A percentile compares a stretch with the other conserved stretches of the same genome.
These are phyloP conservation scores for Candida yuanshanica DNA, from an alignment of 805 yeast species.

Conservation along the genomic window DNA sequence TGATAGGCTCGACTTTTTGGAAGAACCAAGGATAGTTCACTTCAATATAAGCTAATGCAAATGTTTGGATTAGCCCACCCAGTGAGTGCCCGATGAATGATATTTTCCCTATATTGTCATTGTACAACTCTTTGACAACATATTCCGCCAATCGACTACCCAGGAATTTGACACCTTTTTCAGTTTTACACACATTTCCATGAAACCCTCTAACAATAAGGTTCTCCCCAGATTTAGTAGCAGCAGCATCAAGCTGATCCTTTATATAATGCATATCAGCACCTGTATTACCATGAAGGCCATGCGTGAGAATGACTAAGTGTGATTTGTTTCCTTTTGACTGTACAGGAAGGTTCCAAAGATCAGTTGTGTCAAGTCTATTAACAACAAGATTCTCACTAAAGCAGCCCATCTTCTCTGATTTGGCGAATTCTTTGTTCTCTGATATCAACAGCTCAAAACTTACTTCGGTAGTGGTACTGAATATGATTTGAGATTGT, in stretches of 20 bases:
- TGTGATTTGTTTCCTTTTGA: constrained; percentile 43
- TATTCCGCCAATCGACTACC: constrained; percentile 70
- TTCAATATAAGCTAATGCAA: constrained; percentile 67
- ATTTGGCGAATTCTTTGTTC: constrained; percentile 24
- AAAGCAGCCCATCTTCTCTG: constrained; percentile 28
- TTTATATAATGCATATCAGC: constrained; percentile 72
- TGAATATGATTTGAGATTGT: constrained; percentile 65
- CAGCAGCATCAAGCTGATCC: constrained; percentile 52
- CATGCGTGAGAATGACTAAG: constrained; percentile 69
- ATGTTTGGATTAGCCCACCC: constrained; percentile 75
- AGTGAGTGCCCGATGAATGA: constrained; percentile 77
- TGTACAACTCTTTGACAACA: constrained; percentile 43
- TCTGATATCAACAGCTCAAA: constrained; percentile 56
- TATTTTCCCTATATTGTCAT: constrained; percentile 42
- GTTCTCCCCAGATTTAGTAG: constrained; percentile 39
- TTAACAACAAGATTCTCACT: constrained; percentile 39
- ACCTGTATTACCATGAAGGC: constrained; percentile 69
- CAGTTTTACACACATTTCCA: constrained; percentile 73
- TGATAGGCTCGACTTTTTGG: constrained; percentile 50
- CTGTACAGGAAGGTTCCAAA: constrained; percentile 64
- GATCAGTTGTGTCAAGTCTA: constrained; percentile 51
- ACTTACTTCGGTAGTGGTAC: constrained; percentile 50
- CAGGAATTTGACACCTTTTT: constrained; percentile 66
- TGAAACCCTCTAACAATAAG: constrained; percentile 63
- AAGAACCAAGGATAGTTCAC: constrained; percentile 68